Base-by-base conservation (phyloP, 805 yeast genomes). In the Pichia scutulata region DNA sequence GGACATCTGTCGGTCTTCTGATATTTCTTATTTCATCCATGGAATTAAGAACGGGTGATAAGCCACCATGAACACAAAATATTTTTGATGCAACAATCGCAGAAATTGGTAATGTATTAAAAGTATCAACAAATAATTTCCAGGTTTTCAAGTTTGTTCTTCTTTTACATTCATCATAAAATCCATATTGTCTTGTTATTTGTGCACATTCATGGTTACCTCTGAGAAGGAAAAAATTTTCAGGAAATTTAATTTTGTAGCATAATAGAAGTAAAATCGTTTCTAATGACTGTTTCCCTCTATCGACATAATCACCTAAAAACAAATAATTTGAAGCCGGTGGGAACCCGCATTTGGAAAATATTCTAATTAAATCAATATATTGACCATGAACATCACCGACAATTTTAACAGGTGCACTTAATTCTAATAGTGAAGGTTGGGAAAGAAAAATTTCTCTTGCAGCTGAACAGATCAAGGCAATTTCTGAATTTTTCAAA, bases 161-260 rank as follows among this genome's bases (percentile, higher is more conserved):
- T 61, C 99, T 80, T 66, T 93, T 93, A 73, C 99, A 93, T 70
- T 93, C 99, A 69, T 93, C 99, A 65, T 89, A 93, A 63, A 93
- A 93, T 2, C 99, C 99, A 68, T 93, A 93, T 30, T 93, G 96
- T 56, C 97, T 80, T 1, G 98, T 92, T 50, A 93, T 95, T 62
- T 88, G 89, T 21, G 99, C 97, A 68, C 96, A 88, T 71, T 93
- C 99, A 70, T 93, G 99, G 68, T 93, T 93, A 21, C 99, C 99
- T 58, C 99, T 74, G 41, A 93, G 73, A 52, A 93, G 69, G 67
- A 92, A 93, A 67, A 93, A 90, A 69, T 92, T 92, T 62, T 93
- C 97, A 0, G 99, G 98, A 62, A 89, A 92, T 67, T 92, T 92
- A 68, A 93, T 90, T 67, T 93, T 93, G 72, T 89, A 93, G 68